phyloP scores from a whole-genome alignment of 164 flowering plant species.

The Paratinospora sagittata region DNA sequence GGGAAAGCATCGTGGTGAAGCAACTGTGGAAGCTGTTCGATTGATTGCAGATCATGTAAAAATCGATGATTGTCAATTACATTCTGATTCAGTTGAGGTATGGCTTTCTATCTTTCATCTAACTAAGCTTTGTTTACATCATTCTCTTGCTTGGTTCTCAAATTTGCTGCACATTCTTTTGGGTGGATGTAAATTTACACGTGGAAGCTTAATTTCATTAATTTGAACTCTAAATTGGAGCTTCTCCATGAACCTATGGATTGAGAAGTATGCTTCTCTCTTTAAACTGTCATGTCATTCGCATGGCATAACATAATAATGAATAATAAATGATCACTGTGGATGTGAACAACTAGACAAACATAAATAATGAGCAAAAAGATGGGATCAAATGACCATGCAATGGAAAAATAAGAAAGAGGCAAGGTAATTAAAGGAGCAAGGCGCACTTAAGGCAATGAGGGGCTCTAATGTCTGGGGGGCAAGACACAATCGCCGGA shows the following conservation, averaged over 20 bases:
- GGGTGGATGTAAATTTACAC: not conserved
- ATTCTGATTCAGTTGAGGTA: conserved; percentile 91
- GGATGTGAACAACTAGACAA: not conserved
- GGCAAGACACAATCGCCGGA: too few species aligned
- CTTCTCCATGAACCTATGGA: not conserved
- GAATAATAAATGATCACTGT: not conserved
- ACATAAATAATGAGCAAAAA: not conserved
- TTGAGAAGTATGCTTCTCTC: not conserved
- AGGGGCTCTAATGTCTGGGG: too few species aligned
- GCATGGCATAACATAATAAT: not conserved
- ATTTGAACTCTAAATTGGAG: not conserved
- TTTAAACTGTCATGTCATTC: not conserved
- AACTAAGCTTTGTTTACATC: not conserved
- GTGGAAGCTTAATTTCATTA: not conserved
- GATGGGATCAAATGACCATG: too few species aligned
- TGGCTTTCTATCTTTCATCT: not conserved
- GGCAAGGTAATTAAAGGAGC: too few species aligned
- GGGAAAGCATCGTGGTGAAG: conserved; percentile 96
- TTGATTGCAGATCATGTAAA: conserved; percentile 78
- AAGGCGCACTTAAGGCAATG: too few species aligned
- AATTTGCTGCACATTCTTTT: not conserved
- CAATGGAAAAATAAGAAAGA: too few species aligned
- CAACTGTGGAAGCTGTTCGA: conserved; percentile 75
- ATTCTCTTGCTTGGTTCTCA: not conserved
- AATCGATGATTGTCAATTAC: conserved; percentile 63